Evolutionary conservation across 176 grass and related monocot genomes (phyloP), one percentile per base, ranked within the genome.

Genomic region (Tillandsia leiboldiana): DNA sequence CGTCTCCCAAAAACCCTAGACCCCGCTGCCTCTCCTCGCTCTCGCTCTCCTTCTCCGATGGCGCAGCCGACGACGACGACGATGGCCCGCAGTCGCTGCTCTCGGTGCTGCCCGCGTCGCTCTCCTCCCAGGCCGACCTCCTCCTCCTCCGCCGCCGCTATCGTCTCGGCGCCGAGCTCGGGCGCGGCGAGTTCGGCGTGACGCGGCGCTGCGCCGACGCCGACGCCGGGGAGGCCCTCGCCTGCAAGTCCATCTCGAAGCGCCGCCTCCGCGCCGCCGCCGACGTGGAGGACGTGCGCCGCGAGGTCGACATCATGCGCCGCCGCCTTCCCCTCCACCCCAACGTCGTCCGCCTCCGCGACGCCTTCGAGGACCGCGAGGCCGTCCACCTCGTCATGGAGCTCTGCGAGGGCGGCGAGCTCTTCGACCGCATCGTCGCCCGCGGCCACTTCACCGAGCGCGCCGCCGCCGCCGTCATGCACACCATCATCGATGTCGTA

Each of bases 341-440:
- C 26, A 90, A 84, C 83, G 67, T 94, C 33, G 86, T 94, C 52
- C 65, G 71, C 8, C 80, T 94, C 1, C 70, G 78, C 2, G 90
- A 89, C 75, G 83, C 86, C 2, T 94, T 78, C 54, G 86, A 94
- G 83, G 86, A 94, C 33, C 22, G 1, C 69, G 83, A 94, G n/a
- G 66, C 80, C 18, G 90, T 94, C 18, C 75, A 90, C 77, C 80
- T 94, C 65, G 69, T 84, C 68, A 89, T 94, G 85, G 86, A 94
- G 86, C 64, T 94, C 18, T 94, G 90, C 75, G 86, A 94, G 75
- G 90, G 90, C 28, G 86, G 90, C 9, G 90, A 94, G 80, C 86
- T 94, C 65, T 94, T 94, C 54, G 90, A 94, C 58, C 71, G 86
- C 24, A 94, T 94, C 51, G 80, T 89, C 23, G 64, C 86, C 0